Percentiles rank a stretch among this genome's conserved stretches.
phyloP scores from a whole-genome alignment of 495 filamentous ascomycete species.

The Hypoxylon crocopeplum region DNA sequence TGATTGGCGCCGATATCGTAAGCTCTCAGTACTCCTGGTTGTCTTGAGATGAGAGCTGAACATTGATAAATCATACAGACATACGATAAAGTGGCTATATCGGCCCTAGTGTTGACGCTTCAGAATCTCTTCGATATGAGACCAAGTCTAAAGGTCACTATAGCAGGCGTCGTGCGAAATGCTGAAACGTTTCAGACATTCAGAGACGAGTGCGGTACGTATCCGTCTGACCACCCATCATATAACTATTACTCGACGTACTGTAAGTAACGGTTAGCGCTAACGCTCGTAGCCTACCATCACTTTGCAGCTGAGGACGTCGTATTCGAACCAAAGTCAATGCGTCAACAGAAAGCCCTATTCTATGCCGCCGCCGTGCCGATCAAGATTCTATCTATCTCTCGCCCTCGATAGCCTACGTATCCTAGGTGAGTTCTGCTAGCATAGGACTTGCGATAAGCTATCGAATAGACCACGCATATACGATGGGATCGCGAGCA shows the following conservation, averaged over 20 bases:
- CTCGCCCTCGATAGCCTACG: neutral
- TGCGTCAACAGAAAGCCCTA: conserved; percentile 61
- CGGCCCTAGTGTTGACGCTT: conserved; percentile 44
- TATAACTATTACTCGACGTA: neutral
- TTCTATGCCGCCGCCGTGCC: conserved; percentile 62
- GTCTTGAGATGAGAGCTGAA: neutral
- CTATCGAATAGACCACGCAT: too few relatives aligned
- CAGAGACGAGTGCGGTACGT: conserved; percentile 41
- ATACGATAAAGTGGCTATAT: conserved; percentile 45
- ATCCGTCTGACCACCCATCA: conserved; percentile 11
- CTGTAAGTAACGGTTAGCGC: neutral
- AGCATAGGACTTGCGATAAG: too few relatives aligned
- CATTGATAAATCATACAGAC: conserved; percentile 22
- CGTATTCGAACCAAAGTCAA: conserved; percentile 49
- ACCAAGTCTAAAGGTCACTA: conserved; percentile 40
- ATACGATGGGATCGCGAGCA: too few relatives aligned
- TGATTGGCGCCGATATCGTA: conserved; percentile 54
- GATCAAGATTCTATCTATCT: conserved; percentile 50
- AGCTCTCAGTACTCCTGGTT: conserved; percentile 6
- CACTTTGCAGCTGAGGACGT: conserved; percentile 53
- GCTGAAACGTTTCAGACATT: conserved; percentile 45
- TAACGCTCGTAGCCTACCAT: conserved; percentile 37
- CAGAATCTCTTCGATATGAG: conserved; percentile 39
- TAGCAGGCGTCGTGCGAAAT: conserved; percentile 47
- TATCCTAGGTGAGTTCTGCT: neutral